Percentiles rank a stretch among this genome's conserved stretches.
Conservation (phyloP, 2,329 filamentous ascomycete species). For the Fragosphaeria purpurea region DNA sequence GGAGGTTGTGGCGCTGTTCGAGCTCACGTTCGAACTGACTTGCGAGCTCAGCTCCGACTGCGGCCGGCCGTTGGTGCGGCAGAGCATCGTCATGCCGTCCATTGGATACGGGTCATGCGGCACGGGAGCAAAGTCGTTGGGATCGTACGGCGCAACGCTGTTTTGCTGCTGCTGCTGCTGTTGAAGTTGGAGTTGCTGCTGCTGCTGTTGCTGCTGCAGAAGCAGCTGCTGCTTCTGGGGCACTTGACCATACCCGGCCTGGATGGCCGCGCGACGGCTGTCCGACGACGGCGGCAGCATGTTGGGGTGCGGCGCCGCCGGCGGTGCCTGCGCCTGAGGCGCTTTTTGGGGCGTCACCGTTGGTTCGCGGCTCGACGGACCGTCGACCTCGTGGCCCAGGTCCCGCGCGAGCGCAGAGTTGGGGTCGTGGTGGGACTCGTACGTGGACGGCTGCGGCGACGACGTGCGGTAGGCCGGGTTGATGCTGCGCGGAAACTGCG, state of each 20-base stretch:
- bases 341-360: constrained; percentile 42
- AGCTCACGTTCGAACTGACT: constrained; percentile 41
- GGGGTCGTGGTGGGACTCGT: constrained; percentile 84
- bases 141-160: constrained; percentile 27
- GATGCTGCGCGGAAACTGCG: constrained; percentile 89
- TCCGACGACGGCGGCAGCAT: not conserved
- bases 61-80: constrained; percentile 45
- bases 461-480: constrained; percentile 95
- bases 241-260: not conserved
- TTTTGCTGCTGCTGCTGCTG: constrained; percentile 16
- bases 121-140: constrained; percentile 54
- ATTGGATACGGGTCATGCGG: constrained; percentile 90
- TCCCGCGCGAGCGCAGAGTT: constrained; percentile 61
- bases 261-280: not conserved
- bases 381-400: constrained; percentile 42
- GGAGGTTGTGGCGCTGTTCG: constrained; percentile 39
- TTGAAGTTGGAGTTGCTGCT: constrained; percentile 16
- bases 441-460: constrained; percentile 87
- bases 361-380: constrained; percentile 37
- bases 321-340: constrained; percentile 7
- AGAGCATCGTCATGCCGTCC: constrained; percentile 97
- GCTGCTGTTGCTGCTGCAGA: constrained; percentile 16
- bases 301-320: not conserved
- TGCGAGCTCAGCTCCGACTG: constrained; percentile 26
- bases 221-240: constrained; percentile 17